Base-by-base conservation (phyloP, 352 stramenopile genomes). In the Peronospora farinosa region DNA sequence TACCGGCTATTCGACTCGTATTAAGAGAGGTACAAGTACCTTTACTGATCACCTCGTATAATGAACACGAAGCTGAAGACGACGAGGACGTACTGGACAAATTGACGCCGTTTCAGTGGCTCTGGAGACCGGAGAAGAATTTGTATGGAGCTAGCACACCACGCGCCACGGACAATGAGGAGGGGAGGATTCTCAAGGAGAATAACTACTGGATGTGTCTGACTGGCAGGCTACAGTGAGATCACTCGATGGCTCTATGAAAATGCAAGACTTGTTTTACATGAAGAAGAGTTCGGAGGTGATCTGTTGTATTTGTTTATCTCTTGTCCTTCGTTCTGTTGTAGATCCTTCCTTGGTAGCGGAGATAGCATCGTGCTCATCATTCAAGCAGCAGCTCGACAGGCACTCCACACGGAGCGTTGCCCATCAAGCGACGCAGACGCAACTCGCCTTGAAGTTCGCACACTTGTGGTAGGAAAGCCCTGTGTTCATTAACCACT, bases 131-230 rank as follows among this genome's bases (percentile, higher is more conserved):
- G 0, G 75, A 93, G 57, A 84, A 86, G 65, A 93, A 91, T 40
- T 65, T 67, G 23, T 67, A 63, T 23, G 67, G 73, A 15, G 77
- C 77, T 16, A 52, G 17, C 0, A 69, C 38, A 39, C 58, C 51
- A 3, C 79, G 82, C n/a, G 62, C 60, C 8, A 93, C 76, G 5
- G 68, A 62, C 46, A 88, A 91, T 35, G 47, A 46, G 9, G 58
- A 84, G 28, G 76, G 74, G 21, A 72, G 63, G 11, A 48, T 78
- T 17, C 66, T 93, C 11, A 69, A 70, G 21, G 82, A 93, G 60
- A 93, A 93, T 37, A 63, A 86, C 51, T 84, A 79, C 52, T 93
- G 82, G 79, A 86, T 88, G 74, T 93, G 79, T 55, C 60, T 91
- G 19, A 73, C 64, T 16, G 68, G 55, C 15, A 51, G 49, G 41